Evolutionary conservation across 805 yeast genomes (phyloP).

Genomic region (Myxozyma vanderwaltii): DNA sequence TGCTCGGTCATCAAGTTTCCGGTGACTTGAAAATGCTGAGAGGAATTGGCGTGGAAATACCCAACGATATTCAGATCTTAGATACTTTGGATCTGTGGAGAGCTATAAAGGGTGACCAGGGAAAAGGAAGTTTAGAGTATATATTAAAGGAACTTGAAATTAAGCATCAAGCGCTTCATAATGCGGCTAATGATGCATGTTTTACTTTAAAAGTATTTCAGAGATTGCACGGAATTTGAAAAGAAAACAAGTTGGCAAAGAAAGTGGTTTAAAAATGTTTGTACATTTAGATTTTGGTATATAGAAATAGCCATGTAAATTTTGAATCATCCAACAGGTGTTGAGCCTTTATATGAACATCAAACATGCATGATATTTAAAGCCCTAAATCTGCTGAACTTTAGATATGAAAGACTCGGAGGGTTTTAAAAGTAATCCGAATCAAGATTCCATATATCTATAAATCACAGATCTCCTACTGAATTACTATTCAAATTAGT

Average conservation of each 20-base stretch:
- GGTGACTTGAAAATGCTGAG: background rate
- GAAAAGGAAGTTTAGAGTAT: background rate
- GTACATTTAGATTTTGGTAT: too few species aligned
- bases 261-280: too few species aligned
- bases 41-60: background rate
- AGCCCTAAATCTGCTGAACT: background rate
- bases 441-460: too few species aligned
- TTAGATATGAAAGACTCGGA: background rate
- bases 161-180: background rate
- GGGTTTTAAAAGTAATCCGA: too few species aligned
- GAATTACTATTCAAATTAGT: too few species aligned
- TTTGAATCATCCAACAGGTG: too few species aligned
- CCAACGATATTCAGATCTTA: background rate
- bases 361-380: background rate
- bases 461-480: too few species aligned
- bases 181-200: constrained; percentile 9
- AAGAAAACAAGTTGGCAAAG: background rate
- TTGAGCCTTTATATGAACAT: background rate
- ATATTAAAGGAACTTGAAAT: background rate
- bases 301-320: too few species aligned
- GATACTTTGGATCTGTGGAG: background rate
- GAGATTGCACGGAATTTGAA: background rate
- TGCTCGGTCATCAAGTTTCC: background rate
- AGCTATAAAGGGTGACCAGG: background rate
- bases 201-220: background rate